Evolutionary conservation across 169 alveolate species (phyloP), one percentile per base, ranked within the genome.

Genomic region (Babesia ovis): DNA sequence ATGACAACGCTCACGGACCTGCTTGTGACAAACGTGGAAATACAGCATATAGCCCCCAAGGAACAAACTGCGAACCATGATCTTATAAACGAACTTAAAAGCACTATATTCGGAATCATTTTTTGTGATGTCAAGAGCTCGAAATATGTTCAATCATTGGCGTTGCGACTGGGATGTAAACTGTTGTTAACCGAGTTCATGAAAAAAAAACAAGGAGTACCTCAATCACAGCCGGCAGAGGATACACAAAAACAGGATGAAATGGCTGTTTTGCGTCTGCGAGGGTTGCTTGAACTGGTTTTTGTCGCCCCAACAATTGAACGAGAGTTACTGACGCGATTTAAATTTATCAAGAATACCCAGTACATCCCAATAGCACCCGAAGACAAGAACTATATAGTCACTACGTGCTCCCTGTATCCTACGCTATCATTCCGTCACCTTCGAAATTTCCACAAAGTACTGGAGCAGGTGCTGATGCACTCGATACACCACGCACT

Each of bases 341-440:
- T 76, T 67, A 86, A 86, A 54, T 77, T 77, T 51, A 59, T 69
- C 32, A 82, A 84, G 37, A 53, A 85, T n/a, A 39, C 37, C 23
- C 71, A 62, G 22, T 53, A 70, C 27, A 61, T 79, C 1, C 57
- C 75, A 39, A 82, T 86, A 12, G 66, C 86, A 41, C 55, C 89
- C 16, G 88, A 82, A 70, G 92, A 86, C 41, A 86, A 86, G 41
- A 5, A 72, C 34, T 53, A 59, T 14, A 58, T 86, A 34, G 69
- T 83, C 42, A 76, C 82, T 42, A 58, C 70, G 35, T 74, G 75
- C 27, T 68, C 90, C 11, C 53, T 86, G 80, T 86, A 76, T 43
- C 90, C 90, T 6, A 71, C 90, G 27, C 80, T 83, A 68, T 83
- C 91, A 46, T 83, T 50, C 37, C 59, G 89, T 3, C 86, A 86